Conservation (phyloP, 2,329 filamentous ascomycete species). For the Sarocladium kiliense region DNA sequence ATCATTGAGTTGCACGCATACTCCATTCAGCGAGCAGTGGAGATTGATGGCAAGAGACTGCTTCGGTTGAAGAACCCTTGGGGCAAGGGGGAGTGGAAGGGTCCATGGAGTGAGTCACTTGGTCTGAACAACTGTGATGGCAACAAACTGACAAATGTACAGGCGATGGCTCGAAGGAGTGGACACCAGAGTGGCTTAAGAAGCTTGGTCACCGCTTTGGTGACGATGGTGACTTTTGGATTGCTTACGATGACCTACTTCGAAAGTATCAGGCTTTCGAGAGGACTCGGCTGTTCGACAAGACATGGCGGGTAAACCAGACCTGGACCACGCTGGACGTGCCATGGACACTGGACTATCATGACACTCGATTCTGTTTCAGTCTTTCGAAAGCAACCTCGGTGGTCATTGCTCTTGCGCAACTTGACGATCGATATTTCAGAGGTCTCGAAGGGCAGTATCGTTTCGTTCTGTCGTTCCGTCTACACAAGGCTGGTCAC, state of each 20-base stretch:
- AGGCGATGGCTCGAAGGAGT: slow-evolving; percentile 74
- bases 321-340: slow-evolving; percentile 47
- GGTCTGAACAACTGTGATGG: neutral
- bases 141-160: slow-evolving; percentile 14
- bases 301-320: slow-evolving; percentile 46
- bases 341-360: slow-evolving; percentile 52
- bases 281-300: slow-evolving; percentile 51
- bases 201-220: slow-evolving; percentile 70
- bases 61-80: slow-evolving; percentile 70
- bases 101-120: slow-evolving; percentile 57
- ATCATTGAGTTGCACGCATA: slow-evolving; percentile 57
- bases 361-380: slow-evolving; percentile 48
- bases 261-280: slow-evolving; percentile 54
- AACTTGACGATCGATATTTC: slow-evolving; percentile 55
- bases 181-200: slow-evolving; percentile 74
- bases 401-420: slow-evolving; percentile 50
- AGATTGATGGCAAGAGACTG: slow-evolving; percentile 52
- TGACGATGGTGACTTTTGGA: slow-evolving; percentile 66
- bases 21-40: slow-evolving; percentile 55
- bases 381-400: slow-evolving; percentile 42
- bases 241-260: slow-evolving; percentile 54
- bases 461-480: slow-evolving; percentile 46
- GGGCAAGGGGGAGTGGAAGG: slow-evolving; percentile 77
- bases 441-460: slow-evolving; percentile 53
- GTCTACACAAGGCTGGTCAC: slow-evolving; percentile 43